Evolutionary conservation across 805 yeast species (phyloP).

Genomic region (Yarrowia yakushimensis): DNA sequence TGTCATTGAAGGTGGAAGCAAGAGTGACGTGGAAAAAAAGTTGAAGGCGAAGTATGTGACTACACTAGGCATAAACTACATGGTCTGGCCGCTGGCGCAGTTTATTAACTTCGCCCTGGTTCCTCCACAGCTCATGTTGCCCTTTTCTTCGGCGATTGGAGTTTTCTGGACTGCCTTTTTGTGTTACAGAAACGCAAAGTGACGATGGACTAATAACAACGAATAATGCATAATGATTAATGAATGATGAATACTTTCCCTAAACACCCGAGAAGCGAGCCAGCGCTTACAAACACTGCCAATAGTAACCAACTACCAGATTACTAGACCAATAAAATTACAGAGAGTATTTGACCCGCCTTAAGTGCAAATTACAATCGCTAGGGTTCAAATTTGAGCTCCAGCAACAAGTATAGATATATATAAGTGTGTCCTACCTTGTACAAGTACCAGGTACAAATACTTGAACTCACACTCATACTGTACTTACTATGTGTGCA

Average conservation of each 20-base stretch:
- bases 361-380: too few species aligned
- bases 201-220: background rate
- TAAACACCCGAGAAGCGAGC: too few species aligned
- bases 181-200: constrained; percentile 47
- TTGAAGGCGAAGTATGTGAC: constrained; percentile 55
- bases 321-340: too few species aligned
- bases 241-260: background rate
- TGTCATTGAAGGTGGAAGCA: constrained; percentile 70
- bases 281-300: too few species aligned
- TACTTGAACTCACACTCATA: too few species aligned
- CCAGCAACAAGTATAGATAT: too few species aligned
- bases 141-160: constrained; percentile 82
- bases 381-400: too few species aligned
- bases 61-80: constrained; percentile 73
- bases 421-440: too few species aligned
- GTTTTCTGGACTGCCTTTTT: constrained; percentile 93
- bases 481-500: too few species aligned
- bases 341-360: too few species aligned
- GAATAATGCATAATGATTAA: background rate
- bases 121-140: constrained; percentile 82
- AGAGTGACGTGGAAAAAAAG: constrained; percentile 60
- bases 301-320: too few species aligned
- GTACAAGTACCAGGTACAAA: too few species aligned
- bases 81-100: constrained; percentile 90
- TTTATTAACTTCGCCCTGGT: constrained; percentile 67